These are phyloP conservation scores for Neonectria sp. DNA, from an alignment of 2,329 filamentous ascomycete genomes.

Conservation along the genomic window DNA sequence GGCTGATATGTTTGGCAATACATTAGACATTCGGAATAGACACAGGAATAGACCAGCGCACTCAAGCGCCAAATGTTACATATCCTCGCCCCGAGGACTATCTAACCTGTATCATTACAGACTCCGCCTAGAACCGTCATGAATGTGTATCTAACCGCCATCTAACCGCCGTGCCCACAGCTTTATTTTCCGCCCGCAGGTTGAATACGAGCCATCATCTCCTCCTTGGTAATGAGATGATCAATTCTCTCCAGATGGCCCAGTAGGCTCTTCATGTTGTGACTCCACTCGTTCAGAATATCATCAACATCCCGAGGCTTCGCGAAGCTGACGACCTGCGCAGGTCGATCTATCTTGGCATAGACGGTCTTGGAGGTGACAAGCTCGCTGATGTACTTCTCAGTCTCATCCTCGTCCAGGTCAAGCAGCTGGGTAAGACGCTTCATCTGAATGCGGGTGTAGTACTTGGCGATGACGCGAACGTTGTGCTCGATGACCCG, in stretches of 20 bases:
- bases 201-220: conserved; percentile 99
- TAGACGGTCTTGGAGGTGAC: conserved; percentile 98
- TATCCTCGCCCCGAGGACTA: conserved; percentile 50
- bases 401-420: conserved; percentile 93
- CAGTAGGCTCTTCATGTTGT: conserved; percentile 95
- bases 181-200: conserved; percentile 65
- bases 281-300: conserved; percentile 97
- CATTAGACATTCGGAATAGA: conserved; percentile 39
- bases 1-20: conserved; percentile 14
- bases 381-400: conserved; percentile 98
- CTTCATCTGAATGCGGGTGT: conserved; percentile 95
- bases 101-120: conserved; percentile 56
- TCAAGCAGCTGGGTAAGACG: conserved; percentile 93
- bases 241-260: conserved; percentile 92
- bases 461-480: conserved; percentile 97
- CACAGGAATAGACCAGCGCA: conserved; percentile 43
- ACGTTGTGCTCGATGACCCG: conserved; percentile 99
- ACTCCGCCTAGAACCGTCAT: conserved; percentile 48
- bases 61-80: conserved; percentile 48
- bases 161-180: conserved; percentile 33
- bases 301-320: conserved; percentile 96
- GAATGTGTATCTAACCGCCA: conserved; percentile 40
- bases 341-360: conserved; percentile 96
- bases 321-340: conserved; percentile 92
- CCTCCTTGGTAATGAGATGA: conserved; percentile 98